phyloP scores from a whole-genome alignment of 352 stramenopile genomes.

The Globisporangium spinosum region DNA sequence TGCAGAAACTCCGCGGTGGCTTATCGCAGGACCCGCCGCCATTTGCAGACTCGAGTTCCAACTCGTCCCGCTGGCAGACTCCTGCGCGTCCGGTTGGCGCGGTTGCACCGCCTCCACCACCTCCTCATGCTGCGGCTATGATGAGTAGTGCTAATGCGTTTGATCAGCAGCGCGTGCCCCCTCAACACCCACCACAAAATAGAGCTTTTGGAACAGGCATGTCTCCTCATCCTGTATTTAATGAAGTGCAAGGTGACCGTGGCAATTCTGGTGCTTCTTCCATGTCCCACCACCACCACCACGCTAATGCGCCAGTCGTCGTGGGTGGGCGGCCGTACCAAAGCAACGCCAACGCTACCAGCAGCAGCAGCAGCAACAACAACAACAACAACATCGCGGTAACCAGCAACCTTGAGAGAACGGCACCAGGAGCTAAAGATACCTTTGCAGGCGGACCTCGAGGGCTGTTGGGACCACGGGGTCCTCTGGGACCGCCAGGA shows the following conservation, averaged over 20 bases:
- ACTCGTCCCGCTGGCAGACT: slow-evolving; percentile 7
- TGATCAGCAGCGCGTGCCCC: slow-evolving; percentile 10
- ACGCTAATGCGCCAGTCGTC: neutral
- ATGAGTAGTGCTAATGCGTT: slow-evolving; percentile 26
- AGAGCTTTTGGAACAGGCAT: slow-evolving; percentile 49
- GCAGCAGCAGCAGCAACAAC: neutral
- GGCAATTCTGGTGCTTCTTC: slow-evolving; percentile 39
- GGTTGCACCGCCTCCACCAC: neutral
- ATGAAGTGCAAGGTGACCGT: slow-evolving; percentile 55
- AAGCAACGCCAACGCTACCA: neutral
- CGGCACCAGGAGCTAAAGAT: slow-evolving; percentile 14
- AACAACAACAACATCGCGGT: neutral
- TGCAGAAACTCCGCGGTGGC: slow-evolving; percentile 12
- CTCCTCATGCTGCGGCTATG: slow-evolving; percentile 4
- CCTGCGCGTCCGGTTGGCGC: neutral
- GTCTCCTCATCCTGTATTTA: slow-evolving; percentile 47
- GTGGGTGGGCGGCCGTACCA: neutral
- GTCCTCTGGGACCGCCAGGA: slow-evolving; percentile 5
- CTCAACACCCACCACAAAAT: slow-evolving; percentile 26
- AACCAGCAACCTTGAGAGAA: neutral
- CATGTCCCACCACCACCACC: slow-evolving; percentile 33
- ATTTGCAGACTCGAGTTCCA: slow-evolving; percentile 10
- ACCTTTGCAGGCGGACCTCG: slow-evolving; percentile 10
- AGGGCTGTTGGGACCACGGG: neutral
- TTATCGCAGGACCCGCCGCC: neutral